Percentiles rank a stretch among this genome's conserved stretches.
phyloP scores from a whole-genome alignment of 1,284 basidiomycete genomes.

The Xerocomus amazonicus region DNA sequence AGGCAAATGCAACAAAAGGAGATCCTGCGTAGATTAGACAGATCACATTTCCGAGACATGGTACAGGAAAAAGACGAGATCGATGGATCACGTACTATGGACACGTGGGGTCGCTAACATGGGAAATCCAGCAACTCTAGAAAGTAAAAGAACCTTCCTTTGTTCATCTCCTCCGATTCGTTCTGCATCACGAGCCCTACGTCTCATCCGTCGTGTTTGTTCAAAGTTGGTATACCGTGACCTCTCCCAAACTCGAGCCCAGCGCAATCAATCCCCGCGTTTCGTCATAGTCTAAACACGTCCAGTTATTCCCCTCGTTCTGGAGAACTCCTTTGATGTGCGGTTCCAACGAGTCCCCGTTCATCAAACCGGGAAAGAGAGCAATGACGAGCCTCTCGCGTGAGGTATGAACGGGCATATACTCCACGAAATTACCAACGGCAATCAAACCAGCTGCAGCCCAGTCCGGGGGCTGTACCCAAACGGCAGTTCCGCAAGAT shows the following conservation, averaged over 20 bases:
- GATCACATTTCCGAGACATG: conserved; percentile 1
- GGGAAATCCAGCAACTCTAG: background rate
- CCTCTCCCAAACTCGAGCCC: conserved; percentile 45
- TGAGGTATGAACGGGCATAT: conserved; percentile 15
- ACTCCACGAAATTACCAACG: conserved; percentile 20
- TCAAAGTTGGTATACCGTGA: conserved; percentile 44
- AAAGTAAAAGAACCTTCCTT: background rate
- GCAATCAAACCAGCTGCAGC: conserved; percentile 35
- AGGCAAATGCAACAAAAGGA: conserved; percentile 1
- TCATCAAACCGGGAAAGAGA: conserved; percentile 47
- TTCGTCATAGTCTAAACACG: conserved; percentile 57
- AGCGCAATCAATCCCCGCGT: conserved; percentile 47
- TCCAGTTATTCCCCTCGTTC: conserved; percentile 43
- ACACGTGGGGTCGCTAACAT: conserved; percentile 3
- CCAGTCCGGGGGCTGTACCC: conserved; percentile 52
- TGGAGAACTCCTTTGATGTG: conserved; percentile 27
- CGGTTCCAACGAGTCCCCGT: conserved; percentile 15
- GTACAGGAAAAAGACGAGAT: background rate
- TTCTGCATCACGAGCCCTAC: background rate
- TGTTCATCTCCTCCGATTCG: conserved; percentile 2
- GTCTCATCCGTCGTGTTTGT: background rate
- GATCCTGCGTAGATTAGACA: conserved; percentile 8
- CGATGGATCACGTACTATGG: conserved; percentile 9
- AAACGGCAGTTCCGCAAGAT: conserved; percentile 50
- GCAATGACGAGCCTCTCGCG: conserved; percentile 44